These are phyloP conservation scores for Termitomyces sp. DNA, from an alignment of 768 basidiomycete genomes.

Conservation along the genomic window DNA sequence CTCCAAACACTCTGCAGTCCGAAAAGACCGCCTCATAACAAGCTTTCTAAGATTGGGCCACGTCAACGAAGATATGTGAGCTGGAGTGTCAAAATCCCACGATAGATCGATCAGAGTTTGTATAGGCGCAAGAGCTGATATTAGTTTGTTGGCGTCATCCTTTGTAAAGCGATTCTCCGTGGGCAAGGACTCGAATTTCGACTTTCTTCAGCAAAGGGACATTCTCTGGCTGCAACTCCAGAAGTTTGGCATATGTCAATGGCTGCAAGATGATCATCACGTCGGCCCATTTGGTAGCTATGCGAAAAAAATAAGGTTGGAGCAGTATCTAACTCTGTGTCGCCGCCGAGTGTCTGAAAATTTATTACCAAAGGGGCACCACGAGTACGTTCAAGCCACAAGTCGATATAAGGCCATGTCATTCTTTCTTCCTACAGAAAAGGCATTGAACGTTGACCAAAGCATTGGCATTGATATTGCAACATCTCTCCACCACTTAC, in stretches of 20 bases:
- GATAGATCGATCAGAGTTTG: not conserved
- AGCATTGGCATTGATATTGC: not conserved
- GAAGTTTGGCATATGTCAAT: not conserved
- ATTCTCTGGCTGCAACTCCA: not conserved
- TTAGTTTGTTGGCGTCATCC: not conserved
- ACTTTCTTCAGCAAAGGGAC: not conserved
- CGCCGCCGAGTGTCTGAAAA: not conserved
- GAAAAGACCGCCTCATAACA: not conserved
- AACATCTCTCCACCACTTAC: not conserved
- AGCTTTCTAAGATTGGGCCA: not conserved
- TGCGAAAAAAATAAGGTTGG: not conserved
- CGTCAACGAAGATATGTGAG: not conserved
- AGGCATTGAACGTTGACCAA: not conserved
- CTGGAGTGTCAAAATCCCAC: not conserved
- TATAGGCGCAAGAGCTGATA: not conserved
- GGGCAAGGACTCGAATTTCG: not conserved
- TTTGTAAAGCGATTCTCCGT: too few species aligned
- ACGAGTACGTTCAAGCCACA: not conserved
- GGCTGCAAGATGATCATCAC: not conserved
- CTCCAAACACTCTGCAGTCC: not conserved
- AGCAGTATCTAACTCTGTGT: not conserved
- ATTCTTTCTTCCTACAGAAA: not conserved
- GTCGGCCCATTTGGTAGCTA: not conserved
- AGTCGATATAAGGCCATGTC: not conserved
- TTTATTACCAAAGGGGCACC: not conserved